A percentile compares a stretch with the other conserved stretches of the same genome.
Evolutionary conservation across 495 filamentous ascomycete genomes (phyloP).

Genomic region (Aspergillus taichungensis): DNA sequence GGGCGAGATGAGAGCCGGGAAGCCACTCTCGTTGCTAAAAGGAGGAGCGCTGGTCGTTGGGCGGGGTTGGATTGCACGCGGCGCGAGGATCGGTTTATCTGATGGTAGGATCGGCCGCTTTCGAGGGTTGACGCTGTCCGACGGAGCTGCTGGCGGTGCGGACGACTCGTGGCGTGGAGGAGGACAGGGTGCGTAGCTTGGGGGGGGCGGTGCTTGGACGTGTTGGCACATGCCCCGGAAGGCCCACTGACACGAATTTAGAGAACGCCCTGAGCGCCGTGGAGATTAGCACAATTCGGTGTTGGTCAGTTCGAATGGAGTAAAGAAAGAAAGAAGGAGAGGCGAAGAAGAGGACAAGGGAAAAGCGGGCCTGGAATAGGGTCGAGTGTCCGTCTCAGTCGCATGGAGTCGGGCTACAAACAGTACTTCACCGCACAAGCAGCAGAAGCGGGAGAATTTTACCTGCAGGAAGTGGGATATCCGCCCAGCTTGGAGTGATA

Average conservation of each 20-base stretch:
- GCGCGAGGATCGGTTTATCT: constrained; percentile 25
- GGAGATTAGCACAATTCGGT: constrained; percentile 7
- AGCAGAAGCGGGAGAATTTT: constrained; percentile 11
- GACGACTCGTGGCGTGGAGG: constrained; percentile 21
- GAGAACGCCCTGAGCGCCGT: constrained; percentile 28
- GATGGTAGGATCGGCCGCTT: constrained; percentile 28
- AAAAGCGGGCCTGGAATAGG: neutral
- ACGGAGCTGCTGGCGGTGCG: constrained; percentile 13
- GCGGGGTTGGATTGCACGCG: constrained; percentile 36
- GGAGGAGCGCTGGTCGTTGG: constrained; percentile 28
- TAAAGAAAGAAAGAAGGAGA: no score
- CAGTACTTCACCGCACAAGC: neutral
- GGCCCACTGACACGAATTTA: constrained; percentile 35
- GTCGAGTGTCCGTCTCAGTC: neutral
- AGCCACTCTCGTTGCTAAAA: constrained; percentile 32
- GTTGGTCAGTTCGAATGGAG: no score
- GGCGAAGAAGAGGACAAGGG: no score
- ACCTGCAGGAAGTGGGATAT: constrained; percentile 51
- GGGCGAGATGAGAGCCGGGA: constrained; percentile 32
- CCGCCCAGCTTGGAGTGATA: constrained; percentile 45
- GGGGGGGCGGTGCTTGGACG: constrained; percentile 10
- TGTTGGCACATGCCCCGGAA: constrained; percentile 30
- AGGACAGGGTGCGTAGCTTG: constrained; percentile 16
- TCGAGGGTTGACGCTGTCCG: constrained; percentile 18
- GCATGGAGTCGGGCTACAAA: neutral